Evolutionary conservation across 129 eudicot genomes (phyloP), one percentile per base, ranked within the genome.

Genomic region (Escallonia herrerae): DNA sequence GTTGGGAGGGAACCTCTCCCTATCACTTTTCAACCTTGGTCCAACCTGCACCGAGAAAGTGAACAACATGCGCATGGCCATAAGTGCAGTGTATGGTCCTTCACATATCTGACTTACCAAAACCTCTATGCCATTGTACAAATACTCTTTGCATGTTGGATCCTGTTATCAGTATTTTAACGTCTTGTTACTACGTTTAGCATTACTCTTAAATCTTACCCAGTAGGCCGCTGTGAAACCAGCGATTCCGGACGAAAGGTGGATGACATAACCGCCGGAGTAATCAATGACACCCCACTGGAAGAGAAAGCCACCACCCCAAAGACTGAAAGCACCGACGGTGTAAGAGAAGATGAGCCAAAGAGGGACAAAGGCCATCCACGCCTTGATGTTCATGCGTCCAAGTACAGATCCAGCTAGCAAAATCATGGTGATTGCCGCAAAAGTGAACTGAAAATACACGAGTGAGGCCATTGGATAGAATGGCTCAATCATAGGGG

Each of bases 311-410:
- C 90, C 95, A 5, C 95, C 95, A 7, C 95, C 95, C 95, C 95
- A 87, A 2, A 87, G 66, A 41, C 90, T 87, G 40, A 73, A 87
- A 2, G 95, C 90, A 11, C 95, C 95, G 9, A 83, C 87, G 2
- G 95, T 87, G 58, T 87, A 87, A 0, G 90, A 87, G 67, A 87
- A 83, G 3, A 69, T 62, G 68, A 87, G 75, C 95, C 95, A 87
- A 56, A 87, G 78, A 1, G 95, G 95, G 4, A 87, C 95, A 52
- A 87, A 87, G 43, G 95, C 95, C 95, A 87, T 83, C 95, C 95
- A 87, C 3, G 95, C 95, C 62, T 76, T 72, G 15, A 87, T 87
- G 58, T 87, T 87, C 95, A 87, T 87, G 56, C 95, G 68, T 15
- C 82, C 95, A 40, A 87, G 81, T 6, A 87, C 95, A 0, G 95